Evolutionary conservation across 1,284 basidiomycete genomes (phyloP), one percentile per base, ranked within the genome.

Genomic region (Apiotrichum brassicae): DNA sequence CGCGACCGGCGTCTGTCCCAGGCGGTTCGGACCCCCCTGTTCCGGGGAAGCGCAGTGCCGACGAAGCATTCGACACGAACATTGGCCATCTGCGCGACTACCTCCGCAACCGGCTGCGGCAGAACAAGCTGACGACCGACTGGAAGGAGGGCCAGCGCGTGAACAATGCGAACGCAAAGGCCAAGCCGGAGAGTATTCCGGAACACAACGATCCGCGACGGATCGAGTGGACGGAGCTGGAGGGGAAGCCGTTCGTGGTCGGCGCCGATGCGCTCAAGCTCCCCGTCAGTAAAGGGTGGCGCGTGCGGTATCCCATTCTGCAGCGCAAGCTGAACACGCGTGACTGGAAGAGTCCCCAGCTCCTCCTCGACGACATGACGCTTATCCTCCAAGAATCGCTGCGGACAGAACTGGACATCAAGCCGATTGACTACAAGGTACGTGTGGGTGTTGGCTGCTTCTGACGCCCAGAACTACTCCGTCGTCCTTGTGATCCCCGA

Each of bases 401-500:
- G 22, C 70, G 76, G 37, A 81, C 83, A 22, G 82, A 79, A 58
- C 68, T 91, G 7, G 76, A 76, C 14, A 82, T 95, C 46, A 69
- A 74, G 16, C 68, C 75, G 3, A 65, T 70, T 20, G 79, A 69
- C 42, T 83, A 83, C 68, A 81, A 83, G 75, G 89, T 85, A 61
- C 54, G 71, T 18, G 1, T 5, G 3, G 11, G 3, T 8, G 23
- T 6, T n/a, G 9, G 4, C n/a, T 4, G 4, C 19, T 13, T 24
- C 26, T 32, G 6, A 42, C 18, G 8, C 16, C 3, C 19, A 42
- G 90, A 81, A 87, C 53, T 87, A 86, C 71, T 90, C 88, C 4
- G 85, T 87, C 20, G 82, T 97, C 30, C 79, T 98, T 4, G 82
- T 98, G 38, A 83, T 98, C 24, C 94, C 95, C 5, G 94, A 99